phyloP scores from a whole-genome alignment of 2,329 filamentous ascomycete species.

The Ophiostoma australiae region DNA sequence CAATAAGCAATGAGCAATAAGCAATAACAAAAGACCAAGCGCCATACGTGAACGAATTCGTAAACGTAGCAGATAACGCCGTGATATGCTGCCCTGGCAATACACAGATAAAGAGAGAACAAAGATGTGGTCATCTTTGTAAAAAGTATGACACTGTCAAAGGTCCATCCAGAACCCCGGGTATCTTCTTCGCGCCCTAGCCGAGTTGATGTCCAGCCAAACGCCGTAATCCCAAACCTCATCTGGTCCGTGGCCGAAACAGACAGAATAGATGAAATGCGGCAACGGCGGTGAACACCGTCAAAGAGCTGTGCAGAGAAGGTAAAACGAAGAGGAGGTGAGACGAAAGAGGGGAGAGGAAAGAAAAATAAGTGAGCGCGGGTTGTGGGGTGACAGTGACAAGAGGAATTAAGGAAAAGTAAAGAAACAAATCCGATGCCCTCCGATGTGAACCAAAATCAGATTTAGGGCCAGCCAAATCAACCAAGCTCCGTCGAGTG shows the following conservation, averaged over 20 bases:
- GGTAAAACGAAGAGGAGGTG: not conserved
- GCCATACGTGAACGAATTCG: constrained; percentile 2
- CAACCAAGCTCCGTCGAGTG: constrained; percentile 14
- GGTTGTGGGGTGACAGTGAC: constrained; percentile 2
- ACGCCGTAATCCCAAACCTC: not conserved
- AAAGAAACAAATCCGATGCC: not conserved
- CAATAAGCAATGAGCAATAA: not conserved
- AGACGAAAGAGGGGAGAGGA: not conserved
- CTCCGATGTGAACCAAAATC: constrained; percentile 8
- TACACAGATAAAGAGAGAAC: not conserved
- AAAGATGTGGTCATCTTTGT: not conserved
- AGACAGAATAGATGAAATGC: not conserved
- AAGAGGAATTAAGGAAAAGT: constrained; percentile 4
- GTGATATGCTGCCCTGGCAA: not conserved
- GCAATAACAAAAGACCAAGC: not conserved
- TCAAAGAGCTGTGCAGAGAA: not conserved
- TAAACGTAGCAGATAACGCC: constrained; percentile 11
- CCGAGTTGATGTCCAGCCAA: not conserved
- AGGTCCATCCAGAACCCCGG: not conserved
- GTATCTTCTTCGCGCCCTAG: not conserved
- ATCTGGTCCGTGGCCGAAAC: not conserved
- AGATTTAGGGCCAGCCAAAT: constrained; percentile 15
- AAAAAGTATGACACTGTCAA: constrained; percentile 8
- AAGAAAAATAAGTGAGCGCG: not conserved
- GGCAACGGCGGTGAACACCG: not conserved